Percentiles rank a stretch among this genome's conserved stretches.
Conservation (phyloP, 306 rosid genomes). For the Acacia crassicarpa region DNA sequence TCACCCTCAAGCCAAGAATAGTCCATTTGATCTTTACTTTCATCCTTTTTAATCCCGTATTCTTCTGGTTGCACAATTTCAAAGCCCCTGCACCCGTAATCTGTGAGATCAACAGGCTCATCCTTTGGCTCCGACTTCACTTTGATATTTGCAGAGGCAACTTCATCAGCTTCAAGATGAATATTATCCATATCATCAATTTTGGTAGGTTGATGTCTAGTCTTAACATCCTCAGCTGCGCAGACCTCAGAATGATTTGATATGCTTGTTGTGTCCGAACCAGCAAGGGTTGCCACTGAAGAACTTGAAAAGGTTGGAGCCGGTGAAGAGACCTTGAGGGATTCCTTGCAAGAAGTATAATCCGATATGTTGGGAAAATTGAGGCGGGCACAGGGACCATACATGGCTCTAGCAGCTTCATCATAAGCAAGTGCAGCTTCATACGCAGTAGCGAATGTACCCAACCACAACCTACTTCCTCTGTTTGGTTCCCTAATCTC, state of each 20-base stretch:
- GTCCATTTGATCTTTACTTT: slow-evolving; percentile 32
- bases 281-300: slow-evolving; percentile 43
- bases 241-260: slow-evolving; percentile 67
- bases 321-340: slow-evolving; percentile 31
- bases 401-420: slow-evolving; percentile 93
- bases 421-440: slow-evolving; percentile 77
- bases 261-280: slow-evolving; percentile 46
- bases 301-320: slow-evolving; percentile 44
- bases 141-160: slow-evolving; percentile 24
- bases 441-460: slow-evolving; percentile 54
- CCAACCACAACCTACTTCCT: slow-evolving; percentile 71
- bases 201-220: not conserved
- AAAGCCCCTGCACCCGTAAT: slow-evolving; percentile 24
- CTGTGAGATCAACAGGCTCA: slow-evolving; percentile 19
- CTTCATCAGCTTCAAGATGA: slow-evolving; percentile 24
- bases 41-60: slow-evolving; percentile 8
- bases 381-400: slow-evolving; percentile 76
- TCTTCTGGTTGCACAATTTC: not conserved
- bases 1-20: slow-evolving; percentile 30
- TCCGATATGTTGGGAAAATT: slow-evolving; percentile 58
- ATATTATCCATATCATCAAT: not conserved
- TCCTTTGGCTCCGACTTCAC: slow-evolving; percentile 39
- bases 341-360: slow-evolving; percentile 28
- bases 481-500: slow-evolving; percentile 86
- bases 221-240: slow-evolving; percentile 44